phyloP scores from a whole-genome alignment of 2,329 filamentous ascomycete genomes.

The Paramyrothecium sp. region DNA sequence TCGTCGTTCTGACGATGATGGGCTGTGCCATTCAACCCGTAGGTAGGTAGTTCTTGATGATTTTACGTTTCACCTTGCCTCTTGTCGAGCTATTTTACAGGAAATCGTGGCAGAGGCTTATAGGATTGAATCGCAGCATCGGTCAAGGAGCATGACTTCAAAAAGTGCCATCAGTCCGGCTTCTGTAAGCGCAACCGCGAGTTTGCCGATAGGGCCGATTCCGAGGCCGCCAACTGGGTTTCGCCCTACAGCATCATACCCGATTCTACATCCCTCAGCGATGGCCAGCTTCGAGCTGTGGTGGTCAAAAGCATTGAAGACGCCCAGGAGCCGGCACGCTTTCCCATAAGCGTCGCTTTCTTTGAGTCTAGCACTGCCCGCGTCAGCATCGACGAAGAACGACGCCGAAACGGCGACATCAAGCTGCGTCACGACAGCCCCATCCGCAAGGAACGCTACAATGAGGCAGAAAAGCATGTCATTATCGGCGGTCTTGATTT shows the following conservation, averaged over 20 bases:
- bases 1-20: too few species aligned
- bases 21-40: too few species aligned
- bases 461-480: constrained; percentile 83
- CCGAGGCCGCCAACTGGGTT: constrained; percentile 65
- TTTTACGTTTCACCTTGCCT: too few species aligned
- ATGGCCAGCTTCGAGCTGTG: constrained; percentile 75
- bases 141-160: constrained; percentile 97
- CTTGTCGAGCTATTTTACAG: too few species aligned
- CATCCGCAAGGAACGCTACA: constrained; percentile 88
- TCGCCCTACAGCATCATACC: constrained; percentile 78
- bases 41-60: too few species aligned
- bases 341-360: constrained; percentile 86
- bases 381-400: constrained; percentile 88
- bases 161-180: constrained; percentile 91
- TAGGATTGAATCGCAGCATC: constrained; percentile 48
- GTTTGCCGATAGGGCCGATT: constrained; percentile 75
- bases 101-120: too few species aligned
- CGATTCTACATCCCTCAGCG: constrained; percentile 70
- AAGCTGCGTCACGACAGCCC: constrained; percentile 81
- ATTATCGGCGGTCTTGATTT: constrained; percentile 77
- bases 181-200: constrained; percentile 96
- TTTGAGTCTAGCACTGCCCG: constrained; percentile 86
- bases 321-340: constrained; percentile 63
- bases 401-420: constrained; percentile 83
- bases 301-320: constrained; percentile 77